phyloP scores from a whole-genome alignment of 2,329 filamentous ascomycete species.

The Ambrosiella cleistominuta region DNA sequence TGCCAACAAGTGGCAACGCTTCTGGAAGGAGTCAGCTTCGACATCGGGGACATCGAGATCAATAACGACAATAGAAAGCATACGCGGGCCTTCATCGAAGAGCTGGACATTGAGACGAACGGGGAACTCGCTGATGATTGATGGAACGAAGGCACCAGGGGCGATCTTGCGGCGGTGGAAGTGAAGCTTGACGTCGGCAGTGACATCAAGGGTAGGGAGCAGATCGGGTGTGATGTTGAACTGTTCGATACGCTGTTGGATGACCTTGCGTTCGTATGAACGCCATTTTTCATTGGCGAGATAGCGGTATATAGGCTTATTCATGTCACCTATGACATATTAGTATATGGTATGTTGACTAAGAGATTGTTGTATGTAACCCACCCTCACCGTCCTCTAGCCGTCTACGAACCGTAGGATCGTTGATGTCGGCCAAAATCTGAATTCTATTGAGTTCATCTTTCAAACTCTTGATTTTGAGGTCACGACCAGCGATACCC shows the following conservation, averaged over 20 bases:
- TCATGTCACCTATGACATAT: conserved; percentile 59
- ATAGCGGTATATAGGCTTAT: conserved; percentile 85
- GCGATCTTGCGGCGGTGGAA: conserved; percentile 55
- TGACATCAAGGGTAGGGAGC: conserved; percentile 60
- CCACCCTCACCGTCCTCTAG: conserved; percentile 84
- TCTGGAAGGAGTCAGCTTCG: conserved; percentile 56
- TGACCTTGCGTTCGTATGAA: conserved; percentile 58
- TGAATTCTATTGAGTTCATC: conserved; percentile 61
- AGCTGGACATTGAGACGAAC: conserved; percentile 68
- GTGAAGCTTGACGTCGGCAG: conserved; percentile 62
- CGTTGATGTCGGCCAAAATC: conserved; percentile 85
- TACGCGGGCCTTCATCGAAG: conserved; percentile 64
- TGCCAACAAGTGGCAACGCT: conserved; percentile 76
- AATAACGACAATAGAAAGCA: conserved; percentile 70
- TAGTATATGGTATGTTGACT: conserved; percentile 14
- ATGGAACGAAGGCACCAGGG: conserved; percentile 65
- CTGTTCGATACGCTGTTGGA: conserved; percentile 71
- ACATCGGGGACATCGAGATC: conserved; percentile 80
- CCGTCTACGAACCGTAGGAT: conserved; percentile 77
- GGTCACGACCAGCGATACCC: conserved; percentile 47
- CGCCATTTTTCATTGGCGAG: conserved; percentile 81
- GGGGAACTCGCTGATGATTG: conserved; percentile 51
- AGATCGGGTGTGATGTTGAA: conserved; percentile 81
- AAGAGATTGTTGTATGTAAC: conserved; percentile 16
- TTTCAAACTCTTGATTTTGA: conserved; percentile 50